Conservation (phyloP, 148 eudicot species). For the Chenopodium album region DNA sequence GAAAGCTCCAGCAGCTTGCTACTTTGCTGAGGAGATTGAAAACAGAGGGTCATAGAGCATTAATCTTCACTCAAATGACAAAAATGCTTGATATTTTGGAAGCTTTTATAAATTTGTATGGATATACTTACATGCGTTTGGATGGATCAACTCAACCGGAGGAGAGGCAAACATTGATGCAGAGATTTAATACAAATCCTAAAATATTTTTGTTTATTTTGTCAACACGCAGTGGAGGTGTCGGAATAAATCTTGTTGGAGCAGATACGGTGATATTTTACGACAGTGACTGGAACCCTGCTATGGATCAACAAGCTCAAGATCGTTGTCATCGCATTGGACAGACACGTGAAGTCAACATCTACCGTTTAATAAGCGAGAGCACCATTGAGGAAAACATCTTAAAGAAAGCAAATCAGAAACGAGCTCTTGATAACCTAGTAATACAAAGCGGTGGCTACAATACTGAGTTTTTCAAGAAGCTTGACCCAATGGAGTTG, state of each 20-base stretch:
- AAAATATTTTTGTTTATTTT: slow-evolving; percentile 91
- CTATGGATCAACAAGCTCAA: slow-evolving; percentile 99
- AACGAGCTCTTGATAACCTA: slow-evolving; percentile 95
- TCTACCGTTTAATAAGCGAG: slow-evolving; percentile 87
- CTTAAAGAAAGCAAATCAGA: slow-evolving; percentile 94
- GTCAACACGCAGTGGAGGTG: slow-evolving; percentile 99
- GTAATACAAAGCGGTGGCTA: slow-evolving; percentile 99
- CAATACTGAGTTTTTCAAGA: slow-evolving; percentile 94
- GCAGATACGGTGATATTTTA: slow-evolving; percentile 98
- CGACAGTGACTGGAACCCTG: slow-evolving; percentile 97
- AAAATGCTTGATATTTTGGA: slow-evolving; percentile 98
- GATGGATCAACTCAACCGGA: slow-evolving; percentile 99
- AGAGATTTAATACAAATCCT: slow-evolving; percentile 96
- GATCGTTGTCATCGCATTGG: slow-evolving; percentile 99
- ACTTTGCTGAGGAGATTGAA: slow-evolving; percentile 76
- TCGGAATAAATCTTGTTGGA: slow-evolving; percentile 94
- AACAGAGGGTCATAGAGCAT: slow-evolving; percentile 91
- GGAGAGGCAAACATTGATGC: slow-evolving; percentile 98
- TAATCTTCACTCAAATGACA: slow-evolving; percentile 99
- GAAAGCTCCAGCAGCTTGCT: slow-evolving; percentile 97
- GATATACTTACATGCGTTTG: slow-evolving; percentile 97
- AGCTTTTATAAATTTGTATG: slow-evolving; percentile 91
- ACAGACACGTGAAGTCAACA: slow-evolving; percentile 98
- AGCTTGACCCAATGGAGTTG: slow-evolving; percentile 95
- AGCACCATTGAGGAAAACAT: slow-evolving; percentile 98